phyloP scores from a whole-genome alignment of 345 rosid genomes.

The Boechera retrofracta region DNA sequence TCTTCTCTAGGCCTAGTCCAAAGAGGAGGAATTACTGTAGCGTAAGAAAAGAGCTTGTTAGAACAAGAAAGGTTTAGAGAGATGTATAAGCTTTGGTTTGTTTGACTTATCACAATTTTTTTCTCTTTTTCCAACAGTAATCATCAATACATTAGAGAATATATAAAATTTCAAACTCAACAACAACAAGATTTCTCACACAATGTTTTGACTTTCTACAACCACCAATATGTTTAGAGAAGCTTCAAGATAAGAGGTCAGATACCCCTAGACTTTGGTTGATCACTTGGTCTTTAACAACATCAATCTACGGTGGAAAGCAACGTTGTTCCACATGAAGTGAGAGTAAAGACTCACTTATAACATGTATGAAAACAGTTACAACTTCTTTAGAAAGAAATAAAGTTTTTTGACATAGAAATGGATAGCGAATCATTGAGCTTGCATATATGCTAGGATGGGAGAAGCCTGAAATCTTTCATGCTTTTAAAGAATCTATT shows the following conservation, averaged over 20 bases:
- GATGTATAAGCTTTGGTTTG: neutral
- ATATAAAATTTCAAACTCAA: neutral
- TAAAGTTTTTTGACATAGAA: neutral
- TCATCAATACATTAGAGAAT: neutral
- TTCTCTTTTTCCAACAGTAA: neutral
- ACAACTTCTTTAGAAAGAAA: neutral
- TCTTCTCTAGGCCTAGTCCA: neutral
- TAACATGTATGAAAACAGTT: neutral
- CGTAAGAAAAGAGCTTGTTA: neutral
- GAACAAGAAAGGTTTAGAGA: neutral
- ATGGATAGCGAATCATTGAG: neutral
- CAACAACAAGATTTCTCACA: neutral
- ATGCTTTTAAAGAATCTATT: neutral
- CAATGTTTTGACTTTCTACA: neutral
- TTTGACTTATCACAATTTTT: neutral
- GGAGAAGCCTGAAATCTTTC: neutral
- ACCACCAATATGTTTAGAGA: neutral
- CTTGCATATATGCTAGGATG: neutral
- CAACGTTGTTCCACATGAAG: constrained; percentile 1
- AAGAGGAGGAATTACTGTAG: neutral
- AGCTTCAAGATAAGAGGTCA: neutral
- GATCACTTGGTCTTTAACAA: neutral
- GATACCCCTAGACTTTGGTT: neutral
- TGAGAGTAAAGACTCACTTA: neutral
- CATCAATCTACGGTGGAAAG: neutral